These are phyloP conservation scores for Cornus suecica DNA, from an alignment of 148 eudicot genomes.

Conservation along the genomic window DNA sequence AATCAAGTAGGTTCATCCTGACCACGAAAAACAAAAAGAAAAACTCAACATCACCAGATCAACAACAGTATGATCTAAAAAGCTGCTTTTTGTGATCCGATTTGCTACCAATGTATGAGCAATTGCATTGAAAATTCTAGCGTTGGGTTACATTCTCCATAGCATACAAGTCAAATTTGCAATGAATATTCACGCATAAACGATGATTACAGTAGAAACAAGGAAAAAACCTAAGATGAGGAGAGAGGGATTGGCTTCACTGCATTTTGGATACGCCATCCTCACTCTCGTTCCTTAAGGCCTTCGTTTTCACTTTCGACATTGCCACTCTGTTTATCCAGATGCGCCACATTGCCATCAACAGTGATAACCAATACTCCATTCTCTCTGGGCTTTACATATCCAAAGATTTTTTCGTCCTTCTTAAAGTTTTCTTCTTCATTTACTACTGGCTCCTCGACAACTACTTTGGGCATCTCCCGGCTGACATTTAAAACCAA, in stretches of 20 bases:
- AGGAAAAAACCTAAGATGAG: constrained; percentile 30
- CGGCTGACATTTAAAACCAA: constrained; percentile 72
- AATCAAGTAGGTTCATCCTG: too few species aligned
- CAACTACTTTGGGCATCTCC: constrained; percentile 85
- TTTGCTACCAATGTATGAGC: too few species aligned
- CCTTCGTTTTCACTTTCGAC: constrained; percentile 83
- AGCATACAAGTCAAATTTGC: background rate
- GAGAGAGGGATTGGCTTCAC: constrained; percentile 74
- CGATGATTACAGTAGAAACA: background rate
- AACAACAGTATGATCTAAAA: too few species aligned
- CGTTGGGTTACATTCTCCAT: background rate
- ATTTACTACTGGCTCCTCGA: constrained; percentile 40
- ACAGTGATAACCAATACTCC: constrained; percentile 71
- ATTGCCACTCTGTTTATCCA: constrained; percentile 72
- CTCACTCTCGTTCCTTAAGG: constrained; percentile 73
- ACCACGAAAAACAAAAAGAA: too few species aligned
- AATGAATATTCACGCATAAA: background rate
- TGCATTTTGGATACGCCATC: constrained; percentile 62
- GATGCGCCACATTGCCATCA: constrained; percentile 65
- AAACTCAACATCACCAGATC: too few species aligned
- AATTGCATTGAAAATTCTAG: too few species aligned
- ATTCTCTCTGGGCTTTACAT: constrained; percentile 69
- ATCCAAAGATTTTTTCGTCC: constrained; percentile 79
- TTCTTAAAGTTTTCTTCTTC: constrained; percentile 71
- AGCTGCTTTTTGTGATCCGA: too few species aligned